These are phyloP conservation scores for Fusarium albosuccineum DNA, from an alignment of 2,329 filamentous ascomycete genomes.

Conservation along the genomic window DNA sequence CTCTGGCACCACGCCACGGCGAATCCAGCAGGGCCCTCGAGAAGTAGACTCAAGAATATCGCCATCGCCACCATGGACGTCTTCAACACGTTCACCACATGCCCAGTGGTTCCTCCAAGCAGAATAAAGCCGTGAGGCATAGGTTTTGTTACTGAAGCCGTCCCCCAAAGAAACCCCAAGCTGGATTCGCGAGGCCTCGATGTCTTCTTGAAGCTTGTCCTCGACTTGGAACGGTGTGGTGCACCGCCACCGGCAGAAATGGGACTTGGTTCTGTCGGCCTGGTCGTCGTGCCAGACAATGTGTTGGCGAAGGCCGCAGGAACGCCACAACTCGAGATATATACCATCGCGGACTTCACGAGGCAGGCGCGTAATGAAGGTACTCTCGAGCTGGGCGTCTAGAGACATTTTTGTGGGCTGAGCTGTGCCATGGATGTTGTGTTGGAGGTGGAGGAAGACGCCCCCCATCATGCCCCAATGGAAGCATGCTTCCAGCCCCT, in stretches of 20 bases:
- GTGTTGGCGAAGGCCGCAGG: conserved; percentile 15
- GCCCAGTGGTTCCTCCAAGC: conserved; percentile 10
- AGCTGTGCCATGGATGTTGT: neutral
- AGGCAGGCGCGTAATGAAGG: neutral
- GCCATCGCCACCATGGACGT: neutral
- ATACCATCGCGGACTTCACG: conserved; percentile 7
- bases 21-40: conserved; percentile 2
- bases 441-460: neutral
- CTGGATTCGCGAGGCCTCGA: neutral
- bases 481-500: too few species aligned
- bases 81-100: conserved; percentile 5
- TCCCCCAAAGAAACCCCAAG: neutral
- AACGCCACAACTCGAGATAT: conserved; percentile 16
- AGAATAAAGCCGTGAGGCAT: conserved; percentile 1
- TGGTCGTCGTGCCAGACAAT: conserved; percentile 14
- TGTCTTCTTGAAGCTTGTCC: conserved; percentile 3
- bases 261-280: neutral
- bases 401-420: neutral
- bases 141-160: neutral
- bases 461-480: too few species aligned
- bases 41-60: neutral
- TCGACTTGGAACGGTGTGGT: conserved; percentile 14
- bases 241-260: conserved; percentile 19
- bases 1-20: neutral
- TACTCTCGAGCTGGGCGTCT: conserved; percentile 1